These are phyloP conservation scores for Bacidia gigantensis DNA, from an alignment of 495 filamentous ascomycete species.

Conservation along the genomic window DNA sequence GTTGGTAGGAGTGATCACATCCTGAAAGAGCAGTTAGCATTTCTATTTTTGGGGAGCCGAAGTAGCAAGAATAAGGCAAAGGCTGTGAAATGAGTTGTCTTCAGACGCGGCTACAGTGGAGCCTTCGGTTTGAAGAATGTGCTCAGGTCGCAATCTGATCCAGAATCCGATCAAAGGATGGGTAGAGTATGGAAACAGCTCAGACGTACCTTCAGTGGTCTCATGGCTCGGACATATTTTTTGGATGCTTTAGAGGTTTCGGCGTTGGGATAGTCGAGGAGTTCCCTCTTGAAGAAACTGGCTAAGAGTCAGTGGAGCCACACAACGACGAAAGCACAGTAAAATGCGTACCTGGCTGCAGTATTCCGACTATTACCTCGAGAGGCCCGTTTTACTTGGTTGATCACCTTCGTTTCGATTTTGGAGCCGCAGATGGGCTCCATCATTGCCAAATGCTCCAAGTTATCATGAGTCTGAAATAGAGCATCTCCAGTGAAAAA, in stretches of 20 bases:
- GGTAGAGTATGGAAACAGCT: background rate
- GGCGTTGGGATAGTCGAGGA: slow-evolving; percentile 73
- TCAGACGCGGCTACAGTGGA: background rate
- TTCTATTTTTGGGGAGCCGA: background rate
- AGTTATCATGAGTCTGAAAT: slow-evolving; percentile 96
- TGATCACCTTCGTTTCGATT: slow-evolving; percentile 63
- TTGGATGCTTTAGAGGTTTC: slow-evolving; percentile 81
- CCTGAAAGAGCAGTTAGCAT: slow-evolving; percentile 34
- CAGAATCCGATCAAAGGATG: background rate
- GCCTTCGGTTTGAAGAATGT: background rate
- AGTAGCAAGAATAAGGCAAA: background rate
- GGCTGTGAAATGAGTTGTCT: background rate
- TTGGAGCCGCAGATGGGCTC: slow-evolving; percentile 65
- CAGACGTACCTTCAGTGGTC: slow-evolving; percentile 58
- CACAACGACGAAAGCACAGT: background rate
- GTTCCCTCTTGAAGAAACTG: slow-evolving; percentile 73
- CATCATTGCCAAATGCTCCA: slow-evolving; percentile 99
- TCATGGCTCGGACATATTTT: slow-evolving; percentile 95
- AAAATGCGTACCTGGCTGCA: slow-evolving; percentile 59
- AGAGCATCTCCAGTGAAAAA: slow-evolving; percentile 96
- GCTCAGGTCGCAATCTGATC: background rate
- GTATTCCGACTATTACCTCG: slow-evolving; percentile 55
- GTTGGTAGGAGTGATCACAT: slow-evolving; percentile 71
- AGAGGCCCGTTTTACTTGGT: slow-evolving; percentile 51
- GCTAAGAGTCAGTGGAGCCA: background rate